Conservation (phyloP, 495 filamentous ascomycete genomes). For the Penicillium chermesinum region DNA sequence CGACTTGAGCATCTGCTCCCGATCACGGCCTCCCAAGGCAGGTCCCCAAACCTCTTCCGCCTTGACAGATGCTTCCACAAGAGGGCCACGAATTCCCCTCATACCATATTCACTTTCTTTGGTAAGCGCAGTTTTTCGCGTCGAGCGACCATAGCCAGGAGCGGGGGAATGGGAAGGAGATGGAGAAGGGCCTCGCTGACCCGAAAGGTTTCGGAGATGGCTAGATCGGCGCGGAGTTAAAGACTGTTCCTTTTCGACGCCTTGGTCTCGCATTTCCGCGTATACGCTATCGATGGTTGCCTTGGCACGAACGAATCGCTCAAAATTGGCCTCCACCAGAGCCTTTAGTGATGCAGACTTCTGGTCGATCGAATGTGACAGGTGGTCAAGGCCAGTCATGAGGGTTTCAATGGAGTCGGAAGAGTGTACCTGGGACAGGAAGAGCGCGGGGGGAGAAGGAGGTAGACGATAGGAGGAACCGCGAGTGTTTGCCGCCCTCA, state of each 20-base stretch:
- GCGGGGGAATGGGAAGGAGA: conserved; percentile 10
- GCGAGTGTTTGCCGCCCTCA: conserved; percentile 74
- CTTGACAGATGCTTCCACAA: conserved; percentile 85
- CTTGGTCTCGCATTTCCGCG: conserved; percentile 91
- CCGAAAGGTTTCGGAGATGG: conserved; percentile 50
- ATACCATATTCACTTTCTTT: conserved; percentile 96
- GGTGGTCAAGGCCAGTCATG: conserved; percentile 69
- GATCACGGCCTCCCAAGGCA: conserved; percentile 83
- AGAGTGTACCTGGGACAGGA: conserved; percentile 85
- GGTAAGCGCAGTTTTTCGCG: conserved; percentile 78
- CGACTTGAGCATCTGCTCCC: conserved; percentile 77
- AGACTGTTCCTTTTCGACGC: conserved; percentile 53
- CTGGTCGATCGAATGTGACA: conserved; percentile 89
- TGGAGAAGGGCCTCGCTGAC: conserved; percentile 41
- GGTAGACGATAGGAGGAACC: conserved; percentile 90
- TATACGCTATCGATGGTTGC: conserved; percentile 98
- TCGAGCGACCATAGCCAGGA: conserved; percentile 17
- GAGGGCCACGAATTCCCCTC: conserved; percentile 76
- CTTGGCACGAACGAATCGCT: conserved; percentile 93
- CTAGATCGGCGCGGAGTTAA: conserved; percentile 59
- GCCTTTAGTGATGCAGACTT: conserved; percentile 95
- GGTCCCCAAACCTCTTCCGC: conserved; percentile 97
- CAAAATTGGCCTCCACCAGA: conserved; percentile 94
- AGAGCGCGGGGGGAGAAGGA: conserved; percentile 89
- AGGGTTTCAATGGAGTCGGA: conserved; percentile 74